Base-by-base conservation (phyloP, 768 basidiomycete species). In the Lentinula boryana region DNA sequence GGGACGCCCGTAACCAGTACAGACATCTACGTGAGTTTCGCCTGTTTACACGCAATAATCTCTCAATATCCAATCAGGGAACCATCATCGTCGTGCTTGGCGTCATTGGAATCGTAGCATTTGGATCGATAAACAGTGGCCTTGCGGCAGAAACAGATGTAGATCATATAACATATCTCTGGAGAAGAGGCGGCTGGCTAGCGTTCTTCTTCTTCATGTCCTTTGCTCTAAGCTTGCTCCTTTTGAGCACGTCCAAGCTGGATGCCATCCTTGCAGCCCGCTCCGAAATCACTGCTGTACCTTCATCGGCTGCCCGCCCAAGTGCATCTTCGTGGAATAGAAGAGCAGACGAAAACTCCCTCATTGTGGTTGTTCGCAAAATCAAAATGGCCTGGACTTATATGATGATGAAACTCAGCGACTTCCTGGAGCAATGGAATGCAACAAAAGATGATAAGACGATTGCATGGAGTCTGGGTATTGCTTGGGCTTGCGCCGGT, bases 401-500 rank as follows among this genome's bases (percentile, higher is more conserved):
- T 15, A 56, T 76, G 6, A 84, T 89, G 72, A 67, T 73, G 31
- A 79, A 82, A 76, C 68, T 89, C 38, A 80, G 79, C 27, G 82
- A 85, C 63, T 78, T 79, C 67, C 73, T 95, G 54, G 93, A 95
- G 68, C 65, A 71, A 1, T 89, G 90, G 87, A 88, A 88, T 7
- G 86, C 83, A 32, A 79, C 87, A 12, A 89, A 88, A 68, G 89
- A 89, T 68, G 95, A 98, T 68, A 89, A 84, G 65, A 86, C 87
- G 58, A 78, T 98, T 44, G 88, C 89, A 6, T 97, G 94, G 92
- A 87, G 91, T 31, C 79, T 95, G 49, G 95, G 95, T 13, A 93
- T 98, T 54, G 88, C 88, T 1, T 98, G 95, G 96, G 91, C 93
- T 2, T 94, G 94, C 63, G 86, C 87, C 58, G 95, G 95, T 36